Percentiles rank a stretch among this genome's conserved stretches.
phyloP scores from a whole-genome alignment of 78 protist species.

The Speleostelium caveatum region DNA sequence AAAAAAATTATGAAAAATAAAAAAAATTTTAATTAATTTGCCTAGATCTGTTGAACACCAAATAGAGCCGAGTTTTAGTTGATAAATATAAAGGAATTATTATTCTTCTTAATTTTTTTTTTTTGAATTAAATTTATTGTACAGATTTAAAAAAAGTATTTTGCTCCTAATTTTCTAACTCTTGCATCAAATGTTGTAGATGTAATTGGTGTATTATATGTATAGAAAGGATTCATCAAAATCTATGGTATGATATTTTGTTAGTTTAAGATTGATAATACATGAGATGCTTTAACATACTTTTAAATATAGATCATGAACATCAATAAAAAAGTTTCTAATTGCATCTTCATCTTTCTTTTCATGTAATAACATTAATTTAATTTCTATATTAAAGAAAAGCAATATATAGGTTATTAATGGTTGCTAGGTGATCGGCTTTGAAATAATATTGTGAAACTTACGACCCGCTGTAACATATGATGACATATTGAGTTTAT shows the following conservation, averaged over 20 bases:
- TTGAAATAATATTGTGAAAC: not conserved
- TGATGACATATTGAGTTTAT: slow-evolving; percentile 56
- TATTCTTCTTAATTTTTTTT: not conserved
- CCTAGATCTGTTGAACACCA: too few species aligned
- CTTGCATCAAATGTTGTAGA: slow-evolving; percentile 72
- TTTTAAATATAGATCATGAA: slow-evolving; percentile 71
- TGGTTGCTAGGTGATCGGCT: not conserved
- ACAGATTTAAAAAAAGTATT: slow-evolving; percentile 23
- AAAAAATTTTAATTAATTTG: too few species aligned
- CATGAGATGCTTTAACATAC: not conserved
- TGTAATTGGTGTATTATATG: slow-evolving; percentile 76
- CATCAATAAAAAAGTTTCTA: slow-evolving; percentile 69
- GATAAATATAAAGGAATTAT: not conserved
- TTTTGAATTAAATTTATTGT: too few species aligned
- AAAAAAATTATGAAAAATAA: not conserved
- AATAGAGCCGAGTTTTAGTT: too few species aligned
- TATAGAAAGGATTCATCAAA: slow-evolving; percentile 70
- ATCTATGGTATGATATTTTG: slow-evolving; percentile 7
- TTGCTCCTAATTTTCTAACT: slow-evolving; percentile 59
- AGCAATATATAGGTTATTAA: not conserved
- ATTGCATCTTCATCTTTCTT: slow-evolving; percentile 82
- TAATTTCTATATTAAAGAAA: slow-evolving; percentile 38
- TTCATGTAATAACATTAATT: slow-evolving; percentile 77
- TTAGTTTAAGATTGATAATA: not conserved
- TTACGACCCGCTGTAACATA: slow-evolving; percentile 73